phyloP scores from a whole-genome alignment of 208 protist genomes.

The Acanthamoeba culbertsoni region DNA sequence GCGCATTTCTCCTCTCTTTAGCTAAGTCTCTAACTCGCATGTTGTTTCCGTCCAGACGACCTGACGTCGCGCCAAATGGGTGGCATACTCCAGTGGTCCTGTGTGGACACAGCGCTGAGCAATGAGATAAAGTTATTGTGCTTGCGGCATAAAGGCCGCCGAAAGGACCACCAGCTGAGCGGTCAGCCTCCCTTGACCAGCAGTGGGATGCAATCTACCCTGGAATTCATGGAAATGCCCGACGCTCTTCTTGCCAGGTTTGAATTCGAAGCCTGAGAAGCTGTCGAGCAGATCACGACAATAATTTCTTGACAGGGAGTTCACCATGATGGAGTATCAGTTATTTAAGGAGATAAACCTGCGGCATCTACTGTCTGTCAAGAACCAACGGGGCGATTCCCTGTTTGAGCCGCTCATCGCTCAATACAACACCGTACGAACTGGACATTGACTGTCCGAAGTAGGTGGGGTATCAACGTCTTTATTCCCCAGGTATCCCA shows the following conservation, averaged over 20 bases:
- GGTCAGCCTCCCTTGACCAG: not conserved
- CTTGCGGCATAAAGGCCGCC: not conserved
- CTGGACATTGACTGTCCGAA: no score
- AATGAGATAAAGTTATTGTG: conserved; percentile 31
- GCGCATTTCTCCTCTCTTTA: not conserved
- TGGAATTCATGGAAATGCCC: conserved; percentile 13
- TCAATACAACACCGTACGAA: not conserved
- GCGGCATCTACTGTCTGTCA: not conserved
- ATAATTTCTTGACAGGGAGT: not conserved
- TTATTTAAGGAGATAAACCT: not conserved
- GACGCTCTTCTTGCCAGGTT: not conserved
- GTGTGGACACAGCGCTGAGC: not conserved
- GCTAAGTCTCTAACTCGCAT: not conserved
- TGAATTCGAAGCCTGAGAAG: not conserved
- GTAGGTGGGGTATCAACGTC: not conserved
- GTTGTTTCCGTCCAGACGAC: not conserved
- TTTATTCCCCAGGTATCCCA: not conserved
- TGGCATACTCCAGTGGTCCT: not conserved
- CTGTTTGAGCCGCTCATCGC: conserved; percentile 26
- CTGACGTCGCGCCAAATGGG: not conserved
- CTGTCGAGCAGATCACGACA: not conserved
- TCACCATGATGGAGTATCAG: not conserved
- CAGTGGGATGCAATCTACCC: not conserved
- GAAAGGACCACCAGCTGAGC: not conserved
- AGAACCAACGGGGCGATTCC: not conserved